phyloP scores from a whole-genome alignment of 768 basidiomycete genomes.

The Leccinum incarnatum region DNA sequence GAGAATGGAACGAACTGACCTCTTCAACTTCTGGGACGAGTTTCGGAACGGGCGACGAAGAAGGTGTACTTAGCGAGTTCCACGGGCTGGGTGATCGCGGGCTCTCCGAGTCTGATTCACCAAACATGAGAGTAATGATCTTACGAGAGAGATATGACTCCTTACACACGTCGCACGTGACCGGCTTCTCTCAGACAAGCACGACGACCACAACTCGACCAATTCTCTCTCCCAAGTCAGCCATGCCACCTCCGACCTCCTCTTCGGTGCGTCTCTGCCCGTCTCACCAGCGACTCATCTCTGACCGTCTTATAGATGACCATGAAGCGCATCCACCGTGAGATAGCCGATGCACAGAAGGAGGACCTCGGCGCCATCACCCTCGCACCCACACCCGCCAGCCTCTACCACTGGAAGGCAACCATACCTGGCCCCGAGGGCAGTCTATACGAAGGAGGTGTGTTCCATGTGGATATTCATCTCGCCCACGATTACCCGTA shows the following conservation, averaged over 20 bases:
- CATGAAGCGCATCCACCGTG: slow-evolving; percentile 79
- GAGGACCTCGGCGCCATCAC: slow-evolving; percentile 77
- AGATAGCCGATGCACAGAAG: slow-evolving; percentile 76
- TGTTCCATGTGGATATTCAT: slow-evolving; percentile 64
- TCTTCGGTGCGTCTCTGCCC: slow-evolving; percentile 18
- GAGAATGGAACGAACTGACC: slow-evolving; percentile 28
- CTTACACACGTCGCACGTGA: slow-evolving; percentile 14
- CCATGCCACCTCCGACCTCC: slow-evolving; percentile 28
- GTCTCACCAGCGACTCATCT: too few species aligned
- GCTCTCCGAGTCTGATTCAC: slow-evolving; percentile 79
- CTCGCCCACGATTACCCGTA: slow-evolving; percentile 80
- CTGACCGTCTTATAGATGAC: slow-evolving; percentile 46
- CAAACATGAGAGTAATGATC: slow-evolving; percentile 54
- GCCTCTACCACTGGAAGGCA: slow-evolving; percentile 72
- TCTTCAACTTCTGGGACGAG: slow-evolving; percentile 76
- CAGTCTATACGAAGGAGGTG: slow-evolving; percentile 77
- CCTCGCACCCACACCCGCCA: slow-evolving; percentile 61
- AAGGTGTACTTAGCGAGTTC: slow-evolving; percentile 67
- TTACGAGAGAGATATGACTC: slow-evolving; percentile 11
- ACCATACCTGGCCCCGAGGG: slow-evolving; percentile 81
- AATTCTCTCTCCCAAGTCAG: neutral
- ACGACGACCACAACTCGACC: neutral
- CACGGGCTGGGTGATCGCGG: slow-evolving; percentile 79
- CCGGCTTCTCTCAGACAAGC: neutral
- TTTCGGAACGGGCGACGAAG: slow-evolving; percentile 52